phyloP scores from a whole-genome alignment of 2,329 filamentous ascomycete genomes.

The Alternaria sp. region DNA sequence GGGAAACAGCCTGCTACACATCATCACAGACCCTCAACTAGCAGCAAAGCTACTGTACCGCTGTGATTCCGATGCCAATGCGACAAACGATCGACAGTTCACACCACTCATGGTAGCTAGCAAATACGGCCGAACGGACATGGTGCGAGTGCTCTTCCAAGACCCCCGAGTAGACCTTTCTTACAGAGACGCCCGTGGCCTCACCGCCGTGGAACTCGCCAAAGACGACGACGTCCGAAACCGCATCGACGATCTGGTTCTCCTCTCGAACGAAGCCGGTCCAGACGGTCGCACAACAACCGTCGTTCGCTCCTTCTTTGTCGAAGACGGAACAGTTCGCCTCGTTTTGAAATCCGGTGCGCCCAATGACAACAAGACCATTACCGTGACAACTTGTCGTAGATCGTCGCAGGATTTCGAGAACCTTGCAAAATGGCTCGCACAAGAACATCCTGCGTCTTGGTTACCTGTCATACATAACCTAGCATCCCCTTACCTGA shows the following conservation, averaged over 20 bases:
- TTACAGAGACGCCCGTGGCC: constrained; percentile 82
- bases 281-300: constrained; percentile 86
- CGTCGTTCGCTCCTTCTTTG: constrained; percentile 94
- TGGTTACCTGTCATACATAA: constrained; percentile 86
- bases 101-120: constrained; percentile 97
- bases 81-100: constrained; percentile 92
- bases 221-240: constrained; percentile 98
- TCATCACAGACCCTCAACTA: constrained; percentile 85
- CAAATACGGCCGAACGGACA: constrained; percentile 95
- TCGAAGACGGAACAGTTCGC: constrained; percentile 93
- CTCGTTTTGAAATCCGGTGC: constrained; percentile 94
- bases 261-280: constrained; percentile 74
- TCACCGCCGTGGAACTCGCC: constrained; percentile 94
- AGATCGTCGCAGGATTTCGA: constrained; percentile 91
- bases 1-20: constrained; percentile 94
- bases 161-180: constrained; percentile 88
- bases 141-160: constrained; percentile 86
- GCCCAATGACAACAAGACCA: constrained; percentile 80
- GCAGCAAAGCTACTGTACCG: constrained; percentile 78
- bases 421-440: constrained; percentile 82
- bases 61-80: constrained; percentile 96
- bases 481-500: constrained; percentile 87
- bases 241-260: constrained; percentile 89
- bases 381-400: constrained; percentile 93
- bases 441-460: constrained; percentile 90